Evolutionary conservation across 345 rosid species (phyloP).

Genomic region (Crucihimalaya himalaica): DNA sequence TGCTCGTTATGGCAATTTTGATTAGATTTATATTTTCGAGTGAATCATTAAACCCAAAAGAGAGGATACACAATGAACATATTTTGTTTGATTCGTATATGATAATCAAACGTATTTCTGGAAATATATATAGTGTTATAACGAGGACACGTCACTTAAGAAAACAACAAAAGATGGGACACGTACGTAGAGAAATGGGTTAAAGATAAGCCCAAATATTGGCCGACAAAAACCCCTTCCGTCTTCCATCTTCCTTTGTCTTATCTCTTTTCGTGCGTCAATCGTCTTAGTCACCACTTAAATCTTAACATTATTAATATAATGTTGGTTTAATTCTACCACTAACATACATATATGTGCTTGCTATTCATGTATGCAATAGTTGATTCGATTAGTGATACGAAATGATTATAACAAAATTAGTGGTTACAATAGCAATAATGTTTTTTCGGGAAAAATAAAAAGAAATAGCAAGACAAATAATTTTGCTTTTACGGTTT

Average conservation of each 20-base stretch:
- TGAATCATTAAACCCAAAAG: background rate
- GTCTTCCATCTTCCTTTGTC: constrained; percentile 17
- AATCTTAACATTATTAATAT: constrained; percentile 1
- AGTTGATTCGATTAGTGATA: too few species aligned
- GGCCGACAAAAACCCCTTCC: constrained; percentile 32
- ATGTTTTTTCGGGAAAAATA: too few species aligned
- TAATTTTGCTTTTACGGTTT: too few species aligned
- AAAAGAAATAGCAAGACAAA: too few species aligned
- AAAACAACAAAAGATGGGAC: background rate
- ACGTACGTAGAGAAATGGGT: constrained; percentile 27
- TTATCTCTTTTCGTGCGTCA: background rate
- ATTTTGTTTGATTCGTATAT: background rate
- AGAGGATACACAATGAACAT: background rate
- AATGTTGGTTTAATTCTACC: background rate
- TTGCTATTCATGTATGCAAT: background rate
- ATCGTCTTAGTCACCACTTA: constrained; percentile 10
- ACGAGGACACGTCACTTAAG: background rate
- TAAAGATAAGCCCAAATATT: constrained; percentile 28
- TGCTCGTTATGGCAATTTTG: background rate
- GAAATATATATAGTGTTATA: background rate
- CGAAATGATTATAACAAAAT: too few species aligned
- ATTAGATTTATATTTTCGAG: background rate
- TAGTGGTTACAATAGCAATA: too few species aligned
- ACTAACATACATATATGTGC: background rate
- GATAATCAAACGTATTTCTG: background rate